Conservation (phyloP, 805 yeast genomes). For the Saccharomycopsis babjevae region DNA sequence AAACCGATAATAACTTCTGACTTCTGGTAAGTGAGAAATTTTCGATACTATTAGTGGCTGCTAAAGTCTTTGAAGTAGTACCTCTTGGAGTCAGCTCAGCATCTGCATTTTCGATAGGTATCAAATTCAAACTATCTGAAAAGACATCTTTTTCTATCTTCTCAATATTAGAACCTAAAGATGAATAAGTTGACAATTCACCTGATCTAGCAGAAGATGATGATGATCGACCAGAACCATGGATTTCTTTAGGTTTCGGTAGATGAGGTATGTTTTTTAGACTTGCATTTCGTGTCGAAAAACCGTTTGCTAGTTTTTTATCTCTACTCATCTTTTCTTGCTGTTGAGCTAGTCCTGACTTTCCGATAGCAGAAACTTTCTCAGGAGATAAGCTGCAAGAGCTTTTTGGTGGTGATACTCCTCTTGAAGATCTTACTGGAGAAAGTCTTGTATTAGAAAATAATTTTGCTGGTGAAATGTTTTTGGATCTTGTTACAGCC, state of each 20-base stretch:
- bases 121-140: neutral
- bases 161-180: neutral
- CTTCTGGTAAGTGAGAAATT: neutral
- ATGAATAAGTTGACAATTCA: neutral
- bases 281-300: neutral
- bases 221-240: neutral
- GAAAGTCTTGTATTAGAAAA: neutral
- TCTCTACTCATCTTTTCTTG: neutral
- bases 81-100: constrained; percentile 1
- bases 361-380: neutral
- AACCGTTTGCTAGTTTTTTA: neutral
- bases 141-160: neutral
- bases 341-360: neutral
- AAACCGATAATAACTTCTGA: neutral
- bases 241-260: neutral
- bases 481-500: neutral
- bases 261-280: neutral
- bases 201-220: neutral
- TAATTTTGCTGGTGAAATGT: neutral
- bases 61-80: neutral
- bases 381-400: neutral
- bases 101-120: neutral
- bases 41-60: neutral
- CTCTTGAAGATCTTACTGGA: neutral
- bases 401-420: neutral